Percentiles rank a stretch among this genome's conserved stretches.
phyloP scores from a whole-genome alignment of 306 rosid species.

The Corylus americana region DNA sequence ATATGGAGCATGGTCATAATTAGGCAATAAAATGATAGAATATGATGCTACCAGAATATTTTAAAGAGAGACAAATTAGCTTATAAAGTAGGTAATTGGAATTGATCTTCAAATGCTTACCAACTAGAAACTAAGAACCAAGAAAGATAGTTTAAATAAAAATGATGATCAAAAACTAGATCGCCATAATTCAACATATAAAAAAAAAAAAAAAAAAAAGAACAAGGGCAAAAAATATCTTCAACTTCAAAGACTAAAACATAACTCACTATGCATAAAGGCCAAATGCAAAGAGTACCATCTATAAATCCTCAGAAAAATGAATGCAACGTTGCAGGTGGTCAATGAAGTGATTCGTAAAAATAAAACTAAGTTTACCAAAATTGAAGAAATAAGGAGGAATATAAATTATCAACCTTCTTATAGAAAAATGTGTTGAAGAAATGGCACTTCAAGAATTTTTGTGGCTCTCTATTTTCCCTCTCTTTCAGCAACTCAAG shows the following conservation, averaged over 20 bases:
- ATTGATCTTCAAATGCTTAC: background rate
- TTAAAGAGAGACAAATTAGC: background rate
- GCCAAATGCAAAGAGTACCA: background rate
- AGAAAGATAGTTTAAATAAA: background rate
- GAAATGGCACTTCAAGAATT: conserved; percentile 88
- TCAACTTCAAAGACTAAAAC: background rate
- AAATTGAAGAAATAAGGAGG: background rate
- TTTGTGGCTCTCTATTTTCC: conserved; percentile 78
- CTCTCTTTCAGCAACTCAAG: conserved; percentile 96
- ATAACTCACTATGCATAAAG: background rate
- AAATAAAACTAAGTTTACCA: background rate
- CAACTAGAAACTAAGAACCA: background rate
- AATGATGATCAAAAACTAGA: too few species aligned
- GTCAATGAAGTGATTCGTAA: background rate
- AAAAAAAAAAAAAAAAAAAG: too few species aligned
- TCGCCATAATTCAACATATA: background rate
- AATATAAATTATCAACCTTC: conserved; percentile 54
- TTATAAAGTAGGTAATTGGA: background rate
- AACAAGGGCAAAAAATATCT: background rate
- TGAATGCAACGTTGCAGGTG: background rate
- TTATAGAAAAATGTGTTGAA: conserved; percentile 93
- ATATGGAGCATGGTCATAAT: background rate
- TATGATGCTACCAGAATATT: background rate
- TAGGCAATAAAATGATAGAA: background rate
- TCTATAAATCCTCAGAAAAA: background rate